Base-by-base conservation (phyloP, 2,329 filamentous ascomycete genomes). In the Aspergillus fischeri region DNA sequence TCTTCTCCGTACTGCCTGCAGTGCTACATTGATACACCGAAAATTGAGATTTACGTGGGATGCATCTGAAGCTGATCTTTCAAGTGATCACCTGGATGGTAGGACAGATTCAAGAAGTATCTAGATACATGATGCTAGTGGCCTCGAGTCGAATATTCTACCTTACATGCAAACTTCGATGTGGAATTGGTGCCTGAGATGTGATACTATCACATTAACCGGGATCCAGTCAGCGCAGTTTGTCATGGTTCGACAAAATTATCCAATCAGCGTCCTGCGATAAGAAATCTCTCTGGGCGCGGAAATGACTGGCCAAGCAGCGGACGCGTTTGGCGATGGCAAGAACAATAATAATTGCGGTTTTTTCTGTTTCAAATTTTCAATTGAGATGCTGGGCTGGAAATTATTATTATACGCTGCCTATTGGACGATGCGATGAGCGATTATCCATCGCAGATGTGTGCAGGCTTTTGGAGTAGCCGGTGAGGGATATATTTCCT, bases 161-260 rank as follows among this genome's bases (percentile, higher is more conserved):
- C 14, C 14, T 38, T 35, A 17, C 11, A 17, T 35, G 32, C 14
- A 10, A 38, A 38, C 14, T 38, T 17, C 14, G 14, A 38, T 38
- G 14, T 38, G 32, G 5, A 38, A 47, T 11, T 45, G 44, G 21
- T 47, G 24, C 44, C 44, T 47, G 24, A 47, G 44, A 47, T 17
- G 32, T 7, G 32, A 38, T 24, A 27, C 4, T 24, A 14, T 47
- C 44, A 25, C 9, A 35, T 7, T 38, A 4, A 11, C 9, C 4
- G 38, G 24, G 55, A 27, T 58, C 55, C 57, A 69, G 69, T 73
- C 70, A 72, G 66, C 68, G 58, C 28, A 49, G 65, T 73, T 67
- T 71, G 70, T 73, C 70, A 73, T 63, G 60, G 21, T 28, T 24
- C 10, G 21, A n/a, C 14, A 9, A 4, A 9, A 28, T 9, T 35